phyloP scores from a whole-genome alignment of 2,329 filamentous ascomycete genomes.

The Fusarium nygamai region DNA sequence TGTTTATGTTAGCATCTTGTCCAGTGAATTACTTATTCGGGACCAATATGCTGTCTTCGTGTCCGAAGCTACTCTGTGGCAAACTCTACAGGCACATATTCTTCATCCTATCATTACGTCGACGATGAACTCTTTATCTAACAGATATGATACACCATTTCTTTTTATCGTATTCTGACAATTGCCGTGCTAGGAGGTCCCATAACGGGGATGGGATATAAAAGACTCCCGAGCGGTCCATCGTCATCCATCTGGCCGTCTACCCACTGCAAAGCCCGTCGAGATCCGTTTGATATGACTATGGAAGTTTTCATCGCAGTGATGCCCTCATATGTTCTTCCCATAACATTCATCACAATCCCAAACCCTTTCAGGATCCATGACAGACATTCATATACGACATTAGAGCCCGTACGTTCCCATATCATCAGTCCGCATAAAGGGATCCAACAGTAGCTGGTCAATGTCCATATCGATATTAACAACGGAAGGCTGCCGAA shows the following conservation, averaged over 20 bases:
- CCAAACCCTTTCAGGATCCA: neutral
- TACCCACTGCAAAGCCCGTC: slow-evolving; percentile 17
- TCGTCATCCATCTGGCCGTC: slow-evolving; percentile 19
- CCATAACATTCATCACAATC: neutral
- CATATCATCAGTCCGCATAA: slow-evolving; percentile 31
- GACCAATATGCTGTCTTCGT: neutral
- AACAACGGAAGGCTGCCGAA: slow-evolving; percentile 21
- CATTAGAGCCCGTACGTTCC: slow-evolving; percentile 28
- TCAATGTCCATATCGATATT: slow-evolving; percentile 29
- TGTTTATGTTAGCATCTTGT: neutral
- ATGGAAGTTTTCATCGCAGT: neutral
- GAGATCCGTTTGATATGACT: slow-evolving; percentile 9
- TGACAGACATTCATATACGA: slow-evolving; percentile 21
- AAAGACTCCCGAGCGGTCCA: slow-evolving; percentile 15
- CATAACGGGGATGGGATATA: slow-evolving; percentile 13
- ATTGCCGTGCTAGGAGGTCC: neutral
- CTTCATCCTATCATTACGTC: neutral
- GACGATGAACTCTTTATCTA: neutral
- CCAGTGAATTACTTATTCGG: neutral
- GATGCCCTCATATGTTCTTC: neutral
- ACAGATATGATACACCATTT: neutral
- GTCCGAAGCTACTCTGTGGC: neutral
- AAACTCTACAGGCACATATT: neutral
- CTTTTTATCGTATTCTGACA: neutral
- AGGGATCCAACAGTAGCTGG: slow-evolving; percentile 33